A percentile compares a stretch with the other conserved stretches of the same genome.
Evolutionary conservation across 192 early-diverging fungal species (phyloP).

Genomic region (Coemansia sp.): DNA sequence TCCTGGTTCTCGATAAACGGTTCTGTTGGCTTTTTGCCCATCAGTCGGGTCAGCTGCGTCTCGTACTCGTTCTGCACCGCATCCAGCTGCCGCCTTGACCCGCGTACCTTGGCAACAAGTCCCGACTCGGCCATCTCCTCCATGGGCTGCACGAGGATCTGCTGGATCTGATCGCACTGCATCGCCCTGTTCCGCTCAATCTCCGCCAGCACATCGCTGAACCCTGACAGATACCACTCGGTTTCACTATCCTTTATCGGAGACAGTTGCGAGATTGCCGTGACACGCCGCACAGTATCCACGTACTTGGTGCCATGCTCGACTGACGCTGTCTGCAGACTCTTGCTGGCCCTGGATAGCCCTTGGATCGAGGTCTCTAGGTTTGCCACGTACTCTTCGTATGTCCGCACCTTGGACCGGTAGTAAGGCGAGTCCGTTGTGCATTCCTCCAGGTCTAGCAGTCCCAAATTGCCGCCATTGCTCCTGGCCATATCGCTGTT

Average conservation of each 20-base stretch:
- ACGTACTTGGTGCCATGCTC: constrained; percentile 23
- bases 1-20: constrained; percentile 36
- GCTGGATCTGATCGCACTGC: constrained; percentile 61
- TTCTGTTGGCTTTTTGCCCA: constrained; percentile 30
- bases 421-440: constrained; percentile 44
- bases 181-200: constrained; percentile 47
- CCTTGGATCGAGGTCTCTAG: constrained; percentile 38
- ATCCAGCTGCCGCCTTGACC: constrained; percentile 19
- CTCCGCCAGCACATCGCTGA: constrained; percentile 24
- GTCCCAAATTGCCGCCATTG: constrained; percentile 5
- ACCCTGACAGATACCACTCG: constrained; percentile 21
- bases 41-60: constrained; percentile 30
- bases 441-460: constrained; percentile 43
- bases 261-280: constrained; percentile 23
- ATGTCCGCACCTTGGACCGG: constrained; percentile 32
- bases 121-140: constrained; percentile 63
- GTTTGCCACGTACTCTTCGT: constrained; percentile 37
- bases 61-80: constrained; percentile 46
- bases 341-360: constrained; percentile 34
- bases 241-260: constrained; percentile 20
- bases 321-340: constrained; percentile 20
- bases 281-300: constrained; percentile 22
- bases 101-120: constrained; percentile 30
- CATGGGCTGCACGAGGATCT: constrained; percentile 71
- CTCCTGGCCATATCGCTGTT: neutral